A percentile compares a stretch with the other conserved stretches of the same genome.
Conservation (phyloP, 345 rosid species). For the Sisymbrium irio region DNA sequence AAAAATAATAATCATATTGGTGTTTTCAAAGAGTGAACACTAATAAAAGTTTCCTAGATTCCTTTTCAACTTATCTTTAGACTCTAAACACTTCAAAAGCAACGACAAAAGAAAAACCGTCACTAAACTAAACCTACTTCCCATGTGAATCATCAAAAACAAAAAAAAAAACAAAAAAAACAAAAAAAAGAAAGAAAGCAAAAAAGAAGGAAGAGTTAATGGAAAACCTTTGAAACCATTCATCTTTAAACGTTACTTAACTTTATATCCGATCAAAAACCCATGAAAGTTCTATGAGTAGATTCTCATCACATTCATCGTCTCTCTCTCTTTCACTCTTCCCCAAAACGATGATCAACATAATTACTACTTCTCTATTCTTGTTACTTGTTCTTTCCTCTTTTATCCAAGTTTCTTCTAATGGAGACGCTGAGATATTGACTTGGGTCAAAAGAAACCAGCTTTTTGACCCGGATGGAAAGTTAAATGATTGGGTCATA, state of each 20-base stretch:
- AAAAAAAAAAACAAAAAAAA: too few relatives aligned
- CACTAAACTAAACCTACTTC: conserved; percentile 15
- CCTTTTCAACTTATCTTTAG: neutral
- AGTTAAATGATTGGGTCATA: conserved; percentile 51
- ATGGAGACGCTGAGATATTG: conserved; percentile 51
- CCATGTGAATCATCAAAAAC: conserved; percentile 25
- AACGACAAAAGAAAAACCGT: neutral
- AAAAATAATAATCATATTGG: neutral
- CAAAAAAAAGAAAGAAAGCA: conserved; percentile 8
- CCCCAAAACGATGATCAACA: neutral
- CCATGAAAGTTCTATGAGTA: conserved; percentile 3
- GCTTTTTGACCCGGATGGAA: conserved; percentile 44
- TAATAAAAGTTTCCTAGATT: conserved; percentile 1
- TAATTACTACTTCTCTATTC: neutral
- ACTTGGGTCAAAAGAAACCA: conserved; percentile 42
- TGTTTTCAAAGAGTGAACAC: conserved; percentile 8
- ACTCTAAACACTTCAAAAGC: neutral
- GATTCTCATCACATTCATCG: neutral
- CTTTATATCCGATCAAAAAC: neutral
- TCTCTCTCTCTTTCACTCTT: neutral
- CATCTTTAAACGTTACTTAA: conserved; percentile 19
- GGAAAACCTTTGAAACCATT: neutral
- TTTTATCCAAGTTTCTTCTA: conserved; percentile 27
- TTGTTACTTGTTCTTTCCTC: neutral
- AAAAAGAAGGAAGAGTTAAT: conserved; percentile 2